Evolutionary conservation across 768 basidiomycete genomes (phyloP).

Genomic region (Sutorius australiensis): DNA sequence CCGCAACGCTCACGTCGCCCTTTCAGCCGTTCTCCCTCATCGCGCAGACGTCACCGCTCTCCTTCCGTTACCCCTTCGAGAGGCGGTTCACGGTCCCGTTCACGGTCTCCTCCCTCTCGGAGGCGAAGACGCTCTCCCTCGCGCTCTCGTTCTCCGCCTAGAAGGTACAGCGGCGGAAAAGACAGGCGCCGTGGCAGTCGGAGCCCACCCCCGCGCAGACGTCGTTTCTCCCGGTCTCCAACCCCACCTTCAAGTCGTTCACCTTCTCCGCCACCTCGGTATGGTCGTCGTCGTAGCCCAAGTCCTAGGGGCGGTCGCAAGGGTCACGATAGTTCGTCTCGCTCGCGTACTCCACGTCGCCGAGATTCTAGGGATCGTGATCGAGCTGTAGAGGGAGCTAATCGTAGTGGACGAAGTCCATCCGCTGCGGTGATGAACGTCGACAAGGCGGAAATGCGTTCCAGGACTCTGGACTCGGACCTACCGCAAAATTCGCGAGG

Average conservation of each 20-base stretch:
- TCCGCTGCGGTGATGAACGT: constrained; percentile 25
- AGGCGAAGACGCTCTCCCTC: constrained; percentile 36
- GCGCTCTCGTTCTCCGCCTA: constrained; percentile 30
- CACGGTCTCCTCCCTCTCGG: constrained; percentile 39
- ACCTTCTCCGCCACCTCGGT: constrained; percentile 32
- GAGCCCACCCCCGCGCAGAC: constrained; percentile 34
- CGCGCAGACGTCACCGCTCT: constrained; percentile 29
- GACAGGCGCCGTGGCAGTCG: constrained; percentile 30
- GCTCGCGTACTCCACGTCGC: constrained; percentile 34
- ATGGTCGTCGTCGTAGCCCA: constrained; percentile 44
- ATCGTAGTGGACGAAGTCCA: constrained; percentile 25
- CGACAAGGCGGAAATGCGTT: constrained; percentile 20
- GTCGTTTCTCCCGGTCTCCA: constrained; percentile 45
- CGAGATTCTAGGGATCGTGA: constrained; percentile 28
- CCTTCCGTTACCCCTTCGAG: constrained; percentile 34
- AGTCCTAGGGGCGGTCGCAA: constrained; percentile 34
- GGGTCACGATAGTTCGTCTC: constrained; percentile 30
- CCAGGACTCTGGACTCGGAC: constrained; percentile 27
- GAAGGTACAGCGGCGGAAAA: constrained; percentile 16
- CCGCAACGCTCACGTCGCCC: constrained; percentile 25
- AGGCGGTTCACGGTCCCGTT: constrained; percentile 39
- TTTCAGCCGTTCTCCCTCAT: constrained; percentile 25
- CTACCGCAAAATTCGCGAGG: constrained; percentile 34
- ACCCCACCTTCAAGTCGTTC: constrained; percentile 48
- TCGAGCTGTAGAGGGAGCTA: constrained; percentile 14